These are phyloP conservation scores for Taphrina wiesneri DNA, from an alignment of 1,139 yeast species.

Conservation along the genomic window DNA sequence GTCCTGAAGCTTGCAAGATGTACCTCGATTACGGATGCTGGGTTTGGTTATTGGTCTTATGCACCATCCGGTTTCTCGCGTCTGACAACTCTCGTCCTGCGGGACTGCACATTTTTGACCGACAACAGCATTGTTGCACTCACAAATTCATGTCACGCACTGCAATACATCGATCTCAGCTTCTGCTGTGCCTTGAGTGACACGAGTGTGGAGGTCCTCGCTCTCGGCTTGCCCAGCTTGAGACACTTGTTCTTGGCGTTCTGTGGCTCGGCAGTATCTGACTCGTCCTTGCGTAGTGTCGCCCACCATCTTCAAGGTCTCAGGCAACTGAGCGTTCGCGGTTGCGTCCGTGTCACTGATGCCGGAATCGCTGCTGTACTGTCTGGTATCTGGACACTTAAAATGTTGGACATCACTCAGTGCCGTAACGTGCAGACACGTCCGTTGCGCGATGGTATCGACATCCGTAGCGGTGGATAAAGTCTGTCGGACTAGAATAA, in stretches of 20 bases:
- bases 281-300: conserved; percentile 63
- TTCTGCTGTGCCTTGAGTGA: conserved; percentile 77
- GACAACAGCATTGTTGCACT: conserved; percentile 65
- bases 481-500: neutral
- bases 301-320: conserved; percentile 57
- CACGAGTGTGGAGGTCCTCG: conserved; percentile 63
- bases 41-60: conserved; percentile 66
- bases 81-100: conserved; percentile 56
- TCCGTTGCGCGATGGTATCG: conserved; percentile 1
- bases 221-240: conserved; percentile 63
- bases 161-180: conserved; percentile 61
- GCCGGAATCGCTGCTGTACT: conserved; percentile 70
- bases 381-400: conserved; percentile 58
- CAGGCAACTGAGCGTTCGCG: conserved; percentile 57
- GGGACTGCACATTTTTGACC: conserved; percentile 72
- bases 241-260: conserved; percentile 61
- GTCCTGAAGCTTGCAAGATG: conserved; percentile 68
- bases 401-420: conserved; percentile 62
- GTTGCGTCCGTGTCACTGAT: conserved; percentile 72
- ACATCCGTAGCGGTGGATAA: conserved; percentile 20
- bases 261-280: conserved; percentile 80
- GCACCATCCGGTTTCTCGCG: conserved; percentile 52
- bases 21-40: conserved; percentile 73
- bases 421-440: conserved; percentile 57
- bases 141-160: conserved; percentile 61